Conservation (phyloP, 1,139 yeast species). For the Sugiyamaella japonica region DNA sequence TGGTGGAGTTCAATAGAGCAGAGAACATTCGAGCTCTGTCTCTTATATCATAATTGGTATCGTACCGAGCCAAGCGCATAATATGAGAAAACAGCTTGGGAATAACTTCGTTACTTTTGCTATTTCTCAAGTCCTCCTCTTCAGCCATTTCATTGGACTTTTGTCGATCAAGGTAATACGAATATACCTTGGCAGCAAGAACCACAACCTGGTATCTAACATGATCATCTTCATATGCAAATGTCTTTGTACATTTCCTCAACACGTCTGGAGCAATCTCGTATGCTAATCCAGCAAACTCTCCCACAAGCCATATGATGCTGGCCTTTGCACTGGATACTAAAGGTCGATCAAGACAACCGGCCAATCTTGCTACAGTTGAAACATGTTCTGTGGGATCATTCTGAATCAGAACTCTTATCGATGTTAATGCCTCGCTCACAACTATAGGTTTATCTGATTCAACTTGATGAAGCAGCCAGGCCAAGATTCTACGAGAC, state of each 20-base stretch:
- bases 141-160: constrained; percentile 19
- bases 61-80: constrained; percentile 69
- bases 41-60: constrained; percentile 72
- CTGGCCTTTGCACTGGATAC: constrained; percentile 66
- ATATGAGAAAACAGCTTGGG: constrained; percentile 60
- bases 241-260: constrained; percentile 56
- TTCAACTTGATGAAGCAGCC: constrained; percentile 50
- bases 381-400: constrained; percentile 48
- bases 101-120: constrained; percentile 44
- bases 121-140: constrained; percentile 21
- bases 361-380: constrained; percentile 47
- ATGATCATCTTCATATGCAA: constrained; percentile 54
- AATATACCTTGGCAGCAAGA: constrained; percentile 70
- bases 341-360: constrained; percentile 24
- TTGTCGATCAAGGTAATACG: constrained; percentile 49
- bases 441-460: constrained; percentile 41
- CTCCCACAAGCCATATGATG: constrained; percentile 90
- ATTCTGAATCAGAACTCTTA: constrained; percentile 72
- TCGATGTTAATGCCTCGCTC: constrained; percentile 63
- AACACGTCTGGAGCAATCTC: constrained; percentile 76
- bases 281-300: constrained; percentile 54
- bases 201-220: constrained; percentile 74
- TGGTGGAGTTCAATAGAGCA: constrained; percentile 46
- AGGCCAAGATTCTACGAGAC: constrained; percentile 39
- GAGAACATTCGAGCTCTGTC: constrained; percentile 80